A percentile compares a stretch with the other conserved stretches of the same genome.
Conservation (phyloP, 2,329 filamentous ascomycete species). For the Juglanconis sp. region DNA sequence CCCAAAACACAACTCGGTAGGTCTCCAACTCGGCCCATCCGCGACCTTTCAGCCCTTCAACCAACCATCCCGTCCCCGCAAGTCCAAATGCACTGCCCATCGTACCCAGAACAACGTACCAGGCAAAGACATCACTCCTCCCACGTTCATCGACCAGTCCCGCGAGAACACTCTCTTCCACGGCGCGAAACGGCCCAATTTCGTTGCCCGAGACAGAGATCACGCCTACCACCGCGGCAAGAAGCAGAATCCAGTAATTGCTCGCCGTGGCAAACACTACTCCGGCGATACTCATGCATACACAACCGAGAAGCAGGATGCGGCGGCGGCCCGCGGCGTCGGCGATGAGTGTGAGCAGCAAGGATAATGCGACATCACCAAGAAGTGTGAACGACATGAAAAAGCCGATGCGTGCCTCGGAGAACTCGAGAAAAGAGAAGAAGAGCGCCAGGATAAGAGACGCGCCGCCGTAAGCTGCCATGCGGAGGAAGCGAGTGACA, state of each 20-base stretch:
- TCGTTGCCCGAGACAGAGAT: conserved; percentile 62
- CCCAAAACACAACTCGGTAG: conserved; percentile 55
- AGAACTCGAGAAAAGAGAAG: conserved; percentile 46
- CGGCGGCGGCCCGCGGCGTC: conserved; percentile 54
- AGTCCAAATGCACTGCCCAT: conserved; percentile 61
- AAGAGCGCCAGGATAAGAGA: conserved; percentile 57
- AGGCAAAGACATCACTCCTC: conserved; percentile 57
- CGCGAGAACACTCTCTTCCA: conserved; percentile 59
- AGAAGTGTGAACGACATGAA: conserved; percentile 65
- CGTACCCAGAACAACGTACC: conserved; percentile 58
- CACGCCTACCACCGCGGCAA: conserved; percentile 57
- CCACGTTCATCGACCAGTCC: conserved; percentile 46
- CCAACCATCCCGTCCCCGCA: conserved; percentile 56
- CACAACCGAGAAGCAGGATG: conserved; percentile 52
- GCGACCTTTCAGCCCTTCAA: conserved; percentile 44
- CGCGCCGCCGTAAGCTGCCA: conserved; percentile 60
- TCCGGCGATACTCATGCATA: conserved; percentile 55
- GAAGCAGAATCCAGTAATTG: conserved; percentile 57
- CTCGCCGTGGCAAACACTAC: conserved; percentile 49
- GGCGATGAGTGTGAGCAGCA: conserved; percentile 56
- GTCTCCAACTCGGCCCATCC: conserved; percentile 43
- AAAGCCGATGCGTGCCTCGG: conserved; percentile 52
- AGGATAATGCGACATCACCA: conserved; percentile 58
- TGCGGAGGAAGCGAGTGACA: conserved; percentile 56
- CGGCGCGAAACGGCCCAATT: conserved; percentile 60